phyloP scores from a whole-genome alignment of 1,284 basidiomycete genomes.

The Testicularia cyperi region DNA sequence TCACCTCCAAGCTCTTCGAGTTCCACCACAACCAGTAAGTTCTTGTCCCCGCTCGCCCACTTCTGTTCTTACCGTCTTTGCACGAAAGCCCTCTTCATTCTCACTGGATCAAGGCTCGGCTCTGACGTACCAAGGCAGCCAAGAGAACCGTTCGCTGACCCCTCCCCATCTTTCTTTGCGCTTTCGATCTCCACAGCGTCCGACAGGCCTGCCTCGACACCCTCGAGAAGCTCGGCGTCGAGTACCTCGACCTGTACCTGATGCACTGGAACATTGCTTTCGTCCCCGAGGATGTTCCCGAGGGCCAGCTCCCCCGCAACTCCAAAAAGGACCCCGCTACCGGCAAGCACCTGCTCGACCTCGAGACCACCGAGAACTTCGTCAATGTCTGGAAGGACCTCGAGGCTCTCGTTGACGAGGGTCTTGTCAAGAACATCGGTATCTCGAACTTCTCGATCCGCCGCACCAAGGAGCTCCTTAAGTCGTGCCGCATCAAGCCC shows the following conservation, averaged over 20 bases:
- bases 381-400: constrained; percentile 40
- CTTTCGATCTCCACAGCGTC: constrained; percentile 3
- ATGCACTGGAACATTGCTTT: constrained; percentile 70
- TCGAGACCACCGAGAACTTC: constrained; percentile 62
- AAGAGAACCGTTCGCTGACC: no score
- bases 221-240: constrained; percentile 70
- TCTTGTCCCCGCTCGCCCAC: constrained; percentile 1
- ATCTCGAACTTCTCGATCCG: constrained; percentile 62
- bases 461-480: constrained; percentile 46
- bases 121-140: no score
- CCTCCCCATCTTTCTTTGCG: no score
- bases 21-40: constrained; percentile 63
- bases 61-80: neutral
- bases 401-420: constrained; percentile 52
- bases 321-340: constrained; percentile 52
- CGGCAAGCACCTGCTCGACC: constrained; percentile 69
- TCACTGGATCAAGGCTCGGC: no score
- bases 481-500: constrained; percentile 43
- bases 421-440: constrained; percentile 65
- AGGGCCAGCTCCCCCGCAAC: constrained; percentile 39
- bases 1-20: constrained; percentile 80
- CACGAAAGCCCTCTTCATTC: no score
- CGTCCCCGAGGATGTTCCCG: constrained; percentile 41
- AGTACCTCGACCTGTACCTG: constrained; percentile 78
- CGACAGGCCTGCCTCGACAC: constrained; percentile 71